Base-by-base conservation (phyloP, 768 basidiomycete genomes). In the Hygrocybe coccinea region DNA sequence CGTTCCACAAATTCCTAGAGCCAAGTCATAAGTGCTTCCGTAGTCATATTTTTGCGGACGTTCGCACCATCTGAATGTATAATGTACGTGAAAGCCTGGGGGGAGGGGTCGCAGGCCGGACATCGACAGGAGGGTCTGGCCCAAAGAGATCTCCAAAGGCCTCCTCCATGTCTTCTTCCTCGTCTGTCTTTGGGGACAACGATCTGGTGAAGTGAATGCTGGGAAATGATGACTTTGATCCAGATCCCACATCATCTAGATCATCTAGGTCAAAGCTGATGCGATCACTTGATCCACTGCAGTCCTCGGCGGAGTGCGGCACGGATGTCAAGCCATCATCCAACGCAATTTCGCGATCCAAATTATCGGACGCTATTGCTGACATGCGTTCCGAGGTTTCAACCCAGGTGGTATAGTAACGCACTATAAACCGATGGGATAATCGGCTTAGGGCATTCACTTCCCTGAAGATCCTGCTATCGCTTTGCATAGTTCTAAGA, bases 401-500 rank as follows among this genome's bases (percentile, higher is more conserved):
- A n/a, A 93, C 79, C 91, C 91, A 92, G 4, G 89, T 90, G 2
- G 90, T 91, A 68, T 85, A 92, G 67, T 95, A 97, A 39, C 93
- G 83, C 17, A 97, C 95, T 62, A 97, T 88, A 71, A 87, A 90
- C 7, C 87, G 85, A 67, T 97, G 94, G 38, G 85, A 89, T 25
- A 97, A 80, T 33, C 85, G 77, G 62, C 89, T 91, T n/a, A 97
- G 74, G 0, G 89, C 89, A 57, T 89, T 89, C 46, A 95, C 91
- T 69, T 97, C 93, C 3, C 95, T 80, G 66, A 91, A 90, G 56
- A 97, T 93, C 71, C 87, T 93, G 54, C 78, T 82, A 65, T 94
- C 91, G 59, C 84, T 90, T 62, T 92, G 87, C 54, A 78, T 77
- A 0, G 84, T 83, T 39, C 85, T 83, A 15, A 95, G 77, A 44